Evolutionary conservation across 768 basidiomycete genomes (phyloP).

Genomic region (Psilocybe cubensis): DNA sequence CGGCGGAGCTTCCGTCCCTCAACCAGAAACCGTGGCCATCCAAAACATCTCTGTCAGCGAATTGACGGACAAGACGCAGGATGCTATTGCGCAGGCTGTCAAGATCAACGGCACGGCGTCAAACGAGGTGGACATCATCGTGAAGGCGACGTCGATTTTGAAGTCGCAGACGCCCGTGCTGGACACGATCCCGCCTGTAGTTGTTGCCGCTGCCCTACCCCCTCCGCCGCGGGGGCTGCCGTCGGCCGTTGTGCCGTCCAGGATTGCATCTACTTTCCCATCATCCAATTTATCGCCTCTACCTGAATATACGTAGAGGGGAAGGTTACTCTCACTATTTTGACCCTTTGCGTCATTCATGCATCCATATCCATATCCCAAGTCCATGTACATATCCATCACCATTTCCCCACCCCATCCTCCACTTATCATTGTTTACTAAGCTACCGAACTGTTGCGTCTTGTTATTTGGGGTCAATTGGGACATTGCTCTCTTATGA

Average conservation of each 20-base stretch:
- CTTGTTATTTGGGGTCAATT: slow-evolving; percentile 23
- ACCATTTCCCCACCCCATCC: too few species aligned
- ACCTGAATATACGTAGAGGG: slow-evolving; percentile 44
- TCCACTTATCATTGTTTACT: too few species aligned
- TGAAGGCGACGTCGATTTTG: slow-evolving; percentile 63
- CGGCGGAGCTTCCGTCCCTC: slow-evolving; percentile 39
- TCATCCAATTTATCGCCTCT: slow-evolving; percentile 39
- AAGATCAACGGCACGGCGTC: slow-evolving; percentile 73
- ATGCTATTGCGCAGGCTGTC: slow-evolving; percentile 82
- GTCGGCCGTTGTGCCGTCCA: slow-evolving; percentile 20
- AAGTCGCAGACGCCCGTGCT: slow-evolving; percentile 41
- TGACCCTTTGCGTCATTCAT: too few species aligned
- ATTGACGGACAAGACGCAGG: slow-evolving; percentile 55
- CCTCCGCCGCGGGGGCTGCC: slow-evolving; percentile 18
- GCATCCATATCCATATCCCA: too few species aligned
- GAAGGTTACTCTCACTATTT: slow-evolving; percentile 18
- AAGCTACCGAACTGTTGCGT: too few species aligned
- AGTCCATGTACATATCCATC: too few species aligned
- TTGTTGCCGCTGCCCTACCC: slow-evolving; percentile 8
- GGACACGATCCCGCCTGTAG: slow-evolving; percentile 18
- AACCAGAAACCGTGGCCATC: slow-evolving; percentile 43
- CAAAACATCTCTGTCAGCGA: slow-evolving; percentile 56
- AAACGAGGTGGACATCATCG: slow-evolving; percentile 81
- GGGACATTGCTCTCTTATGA: slow-evolving; percentile 22
- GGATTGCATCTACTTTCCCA: slow-evolving; percentile 24